Percentiles rank a stretch among this genome's conserved stretches.
These are phyloP conservation scores for Hortaea werneckii DNA, from an alignment of 2,329 filamentous ascomycete species.

Conservation along the genomic window DNA sequence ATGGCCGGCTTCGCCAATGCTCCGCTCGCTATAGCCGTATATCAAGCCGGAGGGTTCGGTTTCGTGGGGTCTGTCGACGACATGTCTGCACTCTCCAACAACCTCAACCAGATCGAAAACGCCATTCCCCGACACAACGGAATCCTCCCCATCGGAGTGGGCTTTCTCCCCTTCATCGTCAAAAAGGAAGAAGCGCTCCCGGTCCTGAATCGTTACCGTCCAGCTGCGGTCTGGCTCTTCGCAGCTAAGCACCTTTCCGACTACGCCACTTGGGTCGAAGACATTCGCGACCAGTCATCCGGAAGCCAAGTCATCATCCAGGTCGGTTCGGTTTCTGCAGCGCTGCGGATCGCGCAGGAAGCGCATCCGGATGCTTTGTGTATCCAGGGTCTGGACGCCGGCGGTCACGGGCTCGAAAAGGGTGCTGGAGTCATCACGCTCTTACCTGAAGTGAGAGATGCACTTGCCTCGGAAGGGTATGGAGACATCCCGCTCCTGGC, in stretches of 20 bases:
- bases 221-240: constrained; percentile 58
- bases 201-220: constrained; percentile 43
- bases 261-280: constrained; percentile 24
- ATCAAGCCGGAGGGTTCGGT: constrained; percentile 39
- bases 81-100: constrained; percentile 7
- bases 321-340: constrained; percentile 48
- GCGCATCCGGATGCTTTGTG: constrained; percentile 48
- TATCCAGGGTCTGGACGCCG: constrained; percentile 54
- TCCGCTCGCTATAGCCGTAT: constrained; percentile 50
- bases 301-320: constrained; percentile 47
- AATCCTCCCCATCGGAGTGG: constrained; percentile 46
- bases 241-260: constrained; percentile 41
- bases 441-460: constrained; percentile 46
- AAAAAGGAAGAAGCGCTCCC: constrained; percentile 35
- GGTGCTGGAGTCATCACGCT: constrained; percentile 48
- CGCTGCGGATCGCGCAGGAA: constrained; percentile 37
- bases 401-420: constrained; percentile 50
- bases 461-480: constrained; percentile 25
- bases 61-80: constrained; percentile 34
- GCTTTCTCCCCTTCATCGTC: constrained; percentile 46
- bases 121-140: constrained; percentile 5
- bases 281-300: constrained; percentile 23
- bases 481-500: constrained; percentile 45
- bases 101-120: constrained; percentile 10
- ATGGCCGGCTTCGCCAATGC: constrained; percentile 6